phyloP scores from a whole-genome alignment of 2,329 filamentous ascomycete species.

The Pseudogymnoascus sp. region DNA sequence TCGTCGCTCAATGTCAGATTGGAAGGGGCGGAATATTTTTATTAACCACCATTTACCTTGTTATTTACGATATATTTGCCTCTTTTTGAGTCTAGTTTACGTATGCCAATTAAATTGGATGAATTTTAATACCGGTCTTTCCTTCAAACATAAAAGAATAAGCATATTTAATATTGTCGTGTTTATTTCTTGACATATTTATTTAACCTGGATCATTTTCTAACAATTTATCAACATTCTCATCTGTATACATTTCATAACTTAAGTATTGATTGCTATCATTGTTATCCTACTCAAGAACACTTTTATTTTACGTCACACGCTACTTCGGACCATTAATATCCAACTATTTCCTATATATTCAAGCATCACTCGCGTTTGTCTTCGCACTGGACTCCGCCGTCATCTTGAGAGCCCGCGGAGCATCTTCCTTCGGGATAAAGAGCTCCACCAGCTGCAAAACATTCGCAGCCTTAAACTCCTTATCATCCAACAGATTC shows the following conservation, averaged over 20 bases:
- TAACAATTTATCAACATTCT: not conserved
- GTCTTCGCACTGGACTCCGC: constrained; percentile 62
- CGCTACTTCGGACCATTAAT: not conserved
- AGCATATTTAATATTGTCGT: not conserved
- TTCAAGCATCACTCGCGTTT: constrained; percentile 42
- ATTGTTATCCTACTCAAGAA: not conserved
- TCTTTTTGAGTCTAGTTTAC: not conserved
- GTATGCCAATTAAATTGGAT: not conserved
- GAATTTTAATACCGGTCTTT: not conserved
- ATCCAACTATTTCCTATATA: not conserved
- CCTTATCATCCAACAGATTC: constrained; percentile 52
- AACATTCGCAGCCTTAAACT: constrained; percentile 50
- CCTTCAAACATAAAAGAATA: not conserved
- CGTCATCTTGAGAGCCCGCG: constrained; percentile 59
- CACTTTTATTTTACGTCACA: not conserved
- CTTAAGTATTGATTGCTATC: not conserved
- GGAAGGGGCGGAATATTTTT: not conserved
- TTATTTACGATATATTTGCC: not conserved
- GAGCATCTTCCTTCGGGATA: constrained; percentile 73
- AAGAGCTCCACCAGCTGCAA: constrained; percentile 73
- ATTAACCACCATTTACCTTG: not conserved
- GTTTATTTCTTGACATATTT: not conserved
- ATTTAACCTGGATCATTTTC: not conserved
- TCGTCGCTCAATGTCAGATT: not conserved
- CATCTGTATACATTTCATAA: not conserved